Conservation (phyloP, 371 early-diverging fungal genomes). For the Syncephalis plumigaleata region DNA sequence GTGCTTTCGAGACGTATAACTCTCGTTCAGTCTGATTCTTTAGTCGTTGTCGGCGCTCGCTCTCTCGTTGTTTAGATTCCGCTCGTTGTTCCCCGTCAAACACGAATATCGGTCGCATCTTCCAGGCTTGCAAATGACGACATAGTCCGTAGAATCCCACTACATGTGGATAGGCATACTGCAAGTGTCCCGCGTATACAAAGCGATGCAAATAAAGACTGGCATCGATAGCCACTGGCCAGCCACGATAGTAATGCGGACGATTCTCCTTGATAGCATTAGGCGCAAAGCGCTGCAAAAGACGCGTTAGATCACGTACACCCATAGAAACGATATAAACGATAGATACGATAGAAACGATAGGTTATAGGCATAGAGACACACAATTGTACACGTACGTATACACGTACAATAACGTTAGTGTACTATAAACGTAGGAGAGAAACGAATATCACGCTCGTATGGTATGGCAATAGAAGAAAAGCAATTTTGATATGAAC, state of each 20-base stretch:
- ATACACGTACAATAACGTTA: no score
- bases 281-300: constrained; percentile 1
- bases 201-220: constrained; percentile 1
- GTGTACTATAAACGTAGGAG: no score
- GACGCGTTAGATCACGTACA: background rate
- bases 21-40: background rate
- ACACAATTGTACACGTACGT: no score
- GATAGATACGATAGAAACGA: no score
- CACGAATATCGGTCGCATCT: background rate
- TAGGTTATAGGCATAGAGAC: no score
- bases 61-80: background rate
- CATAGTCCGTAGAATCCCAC: background rate
- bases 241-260: no score
- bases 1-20: background rate
- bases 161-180: background rate
- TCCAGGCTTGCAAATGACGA: background rate
- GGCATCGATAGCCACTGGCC: background rate
- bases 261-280: no score
- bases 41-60: background rate
- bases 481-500: no score
- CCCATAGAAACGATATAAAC: background rate
- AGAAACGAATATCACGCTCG: no score
- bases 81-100: background rate
- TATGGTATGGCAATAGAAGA: no score
- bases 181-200: background rate